Evolutionary conservation across 768 basidiomycete species (phyloP).

Genomic region (Neoboletus subvelutipes): DNA sequence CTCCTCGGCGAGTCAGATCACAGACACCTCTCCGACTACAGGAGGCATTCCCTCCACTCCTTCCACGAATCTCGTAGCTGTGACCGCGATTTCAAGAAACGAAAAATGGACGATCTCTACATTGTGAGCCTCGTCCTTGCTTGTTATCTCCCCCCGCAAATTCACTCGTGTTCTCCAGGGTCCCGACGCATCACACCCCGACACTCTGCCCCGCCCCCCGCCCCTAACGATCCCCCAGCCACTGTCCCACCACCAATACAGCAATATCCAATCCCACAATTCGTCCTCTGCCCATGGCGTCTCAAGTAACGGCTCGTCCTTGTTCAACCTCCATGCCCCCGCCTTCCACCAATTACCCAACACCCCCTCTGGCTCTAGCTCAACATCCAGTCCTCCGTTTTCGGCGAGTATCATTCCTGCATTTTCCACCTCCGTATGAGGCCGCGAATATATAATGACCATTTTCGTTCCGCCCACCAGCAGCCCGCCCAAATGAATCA

Average conservation of each 20-base stretch:
- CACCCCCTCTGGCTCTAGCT: constrained; percentile 70
- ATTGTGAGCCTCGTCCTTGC: constrained; percentile 36
- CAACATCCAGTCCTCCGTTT: constrained; percentile 77
- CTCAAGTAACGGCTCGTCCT: constrained; percentile 38
- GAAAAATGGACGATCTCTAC: constrained; percentile 62
- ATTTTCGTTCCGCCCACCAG: constrained; percentile 41
- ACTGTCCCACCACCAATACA: constrained; percentile 49
- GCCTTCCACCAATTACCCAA: constrained; percentile 63
- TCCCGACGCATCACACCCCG: constrained; percentile 44
- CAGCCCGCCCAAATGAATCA: constrained; percentile 72
- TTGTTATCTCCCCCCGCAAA: not conserved
- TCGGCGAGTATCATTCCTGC: constrained; percentile 73
- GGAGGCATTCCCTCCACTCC: constrained; percentile 45
- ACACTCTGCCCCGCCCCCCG: constrained; percentile 42
- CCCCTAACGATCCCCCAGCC: constrained; percentile 65
- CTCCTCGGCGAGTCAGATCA: constrained; percentile 52
- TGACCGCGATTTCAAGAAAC: constrained; percentile 62
- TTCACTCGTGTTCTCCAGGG: constrained; percentile 33
- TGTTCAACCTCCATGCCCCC: constrained; percentile 55
- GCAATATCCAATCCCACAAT: constrained; percentile 38
- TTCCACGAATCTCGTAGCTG: constrained; percentile 49
- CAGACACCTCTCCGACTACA: constrained; percentile 42
- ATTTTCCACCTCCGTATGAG: constrained; percentile 28
- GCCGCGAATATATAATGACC: constrained; percentile 56
- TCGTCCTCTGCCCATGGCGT: constrained; percentile 41